Conservation (phyloP, 2,329 filamentous ascomycete genomes). For the Tolypocladium cylindrosporum region DNA sequence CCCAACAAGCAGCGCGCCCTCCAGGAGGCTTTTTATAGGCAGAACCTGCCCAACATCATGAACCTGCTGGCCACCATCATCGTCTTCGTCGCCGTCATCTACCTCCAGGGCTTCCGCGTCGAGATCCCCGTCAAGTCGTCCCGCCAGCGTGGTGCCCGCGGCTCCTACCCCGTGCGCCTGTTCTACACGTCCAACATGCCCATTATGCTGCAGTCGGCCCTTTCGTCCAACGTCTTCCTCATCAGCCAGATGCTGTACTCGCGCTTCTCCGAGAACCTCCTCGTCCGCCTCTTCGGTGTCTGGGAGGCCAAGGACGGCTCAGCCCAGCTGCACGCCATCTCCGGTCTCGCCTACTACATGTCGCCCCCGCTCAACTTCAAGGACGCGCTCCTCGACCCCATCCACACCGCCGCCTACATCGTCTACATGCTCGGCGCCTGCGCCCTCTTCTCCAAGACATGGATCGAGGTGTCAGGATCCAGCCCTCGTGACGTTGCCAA, state of each 20-base stretch:
- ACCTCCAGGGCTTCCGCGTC: constrained; percentile 97
- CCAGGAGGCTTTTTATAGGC: constrained; percentile 96
- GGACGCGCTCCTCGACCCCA: constrained; percentile 90
- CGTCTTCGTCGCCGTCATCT: constrained; percentile 97
- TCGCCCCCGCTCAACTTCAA: constrained; percentile 95
- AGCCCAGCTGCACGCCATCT: constrained; percentile 86
- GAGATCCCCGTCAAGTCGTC: constrained; percentile 99
- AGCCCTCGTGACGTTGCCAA: constrained; percentile 97
- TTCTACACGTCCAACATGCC: constrained; percentile 99
- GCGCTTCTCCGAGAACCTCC: constrained; percentile 96
- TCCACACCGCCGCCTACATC: constrained; percentile 93
- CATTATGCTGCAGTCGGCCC: constrained; percentile 98
- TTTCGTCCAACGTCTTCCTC: constrained; percentile 98
- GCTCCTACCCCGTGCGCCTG: constrained; percentile 94
- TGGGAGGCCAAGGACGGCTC: constrained; percentile 98
- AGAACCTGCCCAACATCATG: constrained; percentile 99
- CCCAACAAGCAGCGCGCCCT: constrained; percentile 98
- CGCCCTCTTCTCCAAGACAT: constrained; percentile 98
- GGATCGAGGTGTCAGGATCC: constrained; percentile 98
- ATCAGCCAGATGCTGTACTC: constrained; percentile 99
- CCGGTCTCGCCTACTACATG: constrained; percentile 99
- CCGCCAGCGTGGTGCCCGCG: constrained; percentile 95
- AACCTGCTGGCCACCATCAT: constrained; percentile 88
- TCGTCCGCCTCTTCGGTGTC: constrained; percentile 93
- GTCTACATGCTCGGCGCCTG: constrained; percentile 97